Percentiles rank a stretch among this genome's conserved stretches.
Evolutionary conservation across 176 grass and related monocot species (phyloP).

Genomic region (Ampelocalamus luodianensis): DNA sequence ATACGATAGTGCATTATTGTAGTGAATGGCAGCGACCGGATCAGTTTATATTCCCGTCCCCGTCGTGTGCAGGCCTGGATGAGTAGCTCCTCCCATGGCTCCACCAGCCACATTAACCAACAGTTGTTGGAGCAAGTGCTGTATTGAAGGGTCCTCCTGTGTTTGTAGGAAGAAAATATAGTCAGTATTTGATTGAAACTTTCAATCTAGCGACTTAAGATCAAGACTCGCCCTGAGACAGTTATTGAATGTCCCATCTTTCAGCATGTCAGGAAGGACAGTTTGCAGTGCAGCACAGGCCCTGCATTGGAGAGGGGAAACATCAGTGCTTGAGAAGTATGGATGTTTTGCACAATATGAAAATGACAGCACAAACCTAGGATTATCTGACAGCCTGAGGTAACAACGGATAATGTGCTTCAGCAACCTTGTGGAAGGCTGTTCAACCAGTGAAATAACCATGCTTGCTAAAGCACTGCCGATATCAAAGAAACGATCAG

Average conservation of each 20-base stretch:
- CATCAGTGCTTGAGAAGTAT: not conserved
- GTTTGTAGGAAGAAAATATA: slow-evolving; percentile 29
- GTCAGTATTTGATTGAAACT: not conserved
- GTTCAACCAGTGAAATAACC: slow-evolving; percentile 51
- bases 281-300: slow-evolving; percentile 52
- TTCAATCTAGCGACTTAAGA: not conserved
- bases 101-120: slow-evolving; percentile 45
- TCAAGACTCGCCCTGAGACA: slow-evolving; percentile 55
- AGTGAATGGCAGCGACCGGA: slow-evolving; percentile 2
- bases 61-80: slow-evolving; percentile 36
- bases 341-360: not conserved
- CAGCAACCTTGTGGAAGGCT: slow-evolving; percentile 72
- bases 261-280: slow-evolving; percentile 61
- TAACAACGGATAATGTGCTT: slow-evolving; percentile 83
- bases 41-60: slow-evolving; percentile 14
- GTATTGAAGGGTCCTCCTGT: slow-evolving; percentile 57
- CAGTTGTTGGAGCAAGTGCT: slow-evolving; percentile 58
- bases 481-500: slow-evolving; percentile 64
- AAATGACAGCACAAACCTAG: slow-evolving; percentile 50
- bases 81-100: slow-evolving; percentile 26
- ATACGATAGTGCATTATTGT: not conserved
- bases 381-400: slow-evolving; percentile 73
- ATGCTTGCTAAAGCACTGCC: slow-evolving; percentile 60
- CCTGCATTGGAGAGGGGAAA: slow-evolving; percentile 38
- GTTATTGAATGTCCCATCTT: slow-evolving; percentile 62